Conservation (phyloP, 768 basidiomycete genomes). For the Lactarius akahatsu region DNA sequence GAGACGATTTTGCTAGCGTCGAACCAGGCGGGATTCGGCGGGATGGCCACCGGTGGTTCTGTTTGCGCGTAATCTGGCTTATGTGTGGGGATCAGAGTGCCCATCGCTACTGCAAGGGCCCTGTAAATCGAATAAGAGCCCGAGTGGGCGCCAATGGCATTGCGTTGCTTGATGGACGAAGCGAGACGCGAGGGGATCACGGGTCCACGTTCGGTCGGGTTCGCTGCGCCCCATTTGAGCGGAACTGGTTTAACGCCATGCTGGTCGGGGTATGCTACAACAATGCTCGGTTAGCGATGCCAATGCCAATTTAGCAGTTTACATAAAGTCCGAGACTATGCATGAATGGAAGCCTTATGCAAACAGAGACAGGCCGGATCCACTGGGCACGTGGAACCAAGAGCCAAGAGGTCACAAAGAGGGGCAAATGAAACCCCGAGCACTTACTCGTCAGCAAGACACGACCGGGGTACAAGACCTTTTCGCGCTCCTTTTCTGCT, state of each 20-base stretch:
- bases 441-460: slow-evolving; percentile 81
- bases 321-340: slow-evolving; percentile 11
- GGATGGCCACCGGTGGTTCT: slow-evolving; percentile 80
- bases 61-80: slow-evolving; percentile 82
- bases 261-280: slow-evolving; percentile 82
- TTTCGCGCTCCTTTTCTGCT: slow-evolving; percentile 68
- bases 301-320: slow-evolving; percentile 2
- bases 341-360: slow-evolving; percentile 3
- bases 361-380: background rate
- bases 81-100: slow-evolving; percentile 71
- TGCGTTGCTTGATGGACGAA: slow-evolving; percentile 82
- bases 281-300: background rate
- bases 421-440: slow-evolving; percentile 19
- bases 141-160: slow-evolving; percentile 91
- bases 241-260: slow-evolving; percentile 81
- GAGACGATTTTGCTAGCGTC: slow-evolving; percentile 80
- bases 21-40: slow-evolving; percentile 74
- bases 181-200: slow-evolving; percentile 86
- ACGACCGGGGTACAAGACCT: slow-evolving; percentile 73
- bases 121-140: slow-evolving; percentile 96
- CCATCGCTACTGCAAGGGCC: slow-evolving; percentile 89
- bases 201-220: slow-evolving; percentile 71
- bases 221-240: slow-evolving; percentile 76
- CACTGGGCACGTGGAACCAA: background rate
- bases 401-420: slow-evolving; percentile 8